Conservation (phyloP, 2,329 filamentous ascomycete species). For the Atkinsonella texensis region DNA sequence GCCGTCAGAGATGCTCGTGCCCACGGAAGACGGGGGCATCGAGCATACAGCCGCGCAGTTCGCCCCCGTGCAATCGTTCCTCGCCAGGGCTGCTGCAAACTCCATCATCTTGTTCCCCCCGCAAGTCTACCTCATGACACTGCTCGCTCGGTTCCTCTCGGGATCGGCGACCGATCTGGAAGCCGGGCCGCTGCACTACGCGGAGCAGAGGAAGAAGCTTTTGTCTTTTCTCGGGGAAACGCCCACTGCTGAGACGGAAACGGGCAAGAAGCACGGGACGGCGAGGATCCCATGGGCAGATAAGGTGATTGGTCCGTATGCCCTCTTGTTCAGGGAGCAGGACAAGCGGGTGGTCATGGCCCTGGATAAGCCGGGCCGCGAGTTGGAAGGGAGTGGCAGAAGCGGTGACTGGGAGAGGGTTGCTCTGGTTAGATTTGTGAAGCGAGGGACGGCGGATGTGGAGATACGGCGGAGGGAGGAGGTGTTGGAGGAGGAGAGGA, state of each 20-base stretch:
- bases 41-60: conserved; percentile 67
- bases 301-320: conserved; percentile 48
- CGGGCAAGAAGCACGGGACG: conserved; percentile 27
- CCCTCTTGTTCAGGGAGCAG: conserved; percentile 29
- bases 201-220: conserved; percentile 38
- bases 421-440: conserved; percentile 41
- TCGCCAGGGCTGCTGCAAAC: conserved; percentile 47
- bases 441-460: conserved; percentile 38
- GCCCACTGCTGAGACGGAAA: conserved; percentile 29
- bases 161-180: conserved; percentile 18
- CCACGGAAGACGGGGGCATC: conserved; percentile 57
- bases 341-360: conserved; percentile 40
- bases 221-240: conserved; percentile 37
- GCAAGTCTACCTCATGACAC: conserved; percentile 62
- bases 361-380: conserved; percentile 45
- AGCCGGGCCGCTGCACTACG: conserved; percentile 24
- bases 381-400: conserved; percentile 34
- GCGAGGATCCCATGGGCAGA: conserved; percentile 42
- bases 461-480: conserved; percentile 40
- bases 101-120: conserved; percentile 83
- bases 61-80: conserved; percentile 56
- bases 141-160: conserved; percentile 42
- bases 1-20: conserved; percentile 43
- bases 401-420: conserved; percentile 49
- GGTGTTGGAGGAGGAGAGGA: conserved; percentile 33